A percentile compares a stretch with the other conserved stretches of the same genome.
These are phyloP conservation scores for Yueomyces sp. DNA, from an alignment of 805 yeast species.

Conservation along the genomic window DNA sequence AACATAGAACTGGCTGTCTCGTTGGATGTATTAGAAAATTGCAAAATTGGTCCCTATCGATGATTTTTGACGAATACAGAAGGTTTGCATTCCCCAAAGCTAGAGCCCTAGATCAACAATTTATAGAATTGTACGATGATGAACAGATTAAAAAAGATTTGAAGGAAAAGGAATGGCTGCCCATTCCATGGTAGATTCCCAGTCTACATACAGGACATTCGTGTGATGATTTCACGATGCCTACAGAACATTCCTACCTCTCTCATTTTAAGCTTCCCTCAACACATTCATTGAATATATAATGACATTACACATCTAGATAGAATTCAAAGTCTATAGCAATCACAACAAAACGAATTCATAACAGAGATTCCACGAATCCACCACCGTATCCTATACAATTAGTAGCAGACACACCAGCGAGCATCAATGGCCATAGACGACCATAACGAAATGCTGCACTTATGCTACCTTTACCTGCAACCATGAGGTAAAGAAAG, in stretches of 20 bases:
- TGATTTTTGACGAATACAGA: constrained; percentile 92
- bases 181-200: constrained; percentile 44
- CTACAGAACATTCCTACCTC: neutral
- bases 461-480: constrained; percentile 45
- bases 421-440: constrained; percentile 47
- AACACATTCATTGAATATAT: constrained; percentile 96
- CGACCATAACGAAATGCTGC: constrained; percentile 39
- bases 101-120: constrained; percentile 89
- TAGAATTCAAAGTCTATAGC: too few species aligned
- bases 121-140: constrained; percentile 80
- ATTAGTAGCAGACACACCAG: constrained; percentile 47
- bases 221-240: neutral
- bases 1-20: constrained; percentile 92
- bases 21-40: constrained; percentile 84
- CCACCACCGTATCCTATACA: neutral
- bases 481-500: constrained; percentile 54
- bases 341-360: too few species aligned
- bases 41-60: constrained; percentile 85
- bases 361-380: too few species aligned
- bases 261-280: too few species aligned
- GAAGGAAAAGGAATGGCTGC: constrained; percentile 41
- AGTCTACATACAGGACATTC: too few species aligned
- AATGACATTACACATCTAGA: neutral
- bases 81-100: constrained; percentile 92
- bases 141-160: constrained; percentile 46